phyloP scores from a whole-genome alignment of 73 alveolate genomes.

The Tetrahymena thermophila region DNA sequence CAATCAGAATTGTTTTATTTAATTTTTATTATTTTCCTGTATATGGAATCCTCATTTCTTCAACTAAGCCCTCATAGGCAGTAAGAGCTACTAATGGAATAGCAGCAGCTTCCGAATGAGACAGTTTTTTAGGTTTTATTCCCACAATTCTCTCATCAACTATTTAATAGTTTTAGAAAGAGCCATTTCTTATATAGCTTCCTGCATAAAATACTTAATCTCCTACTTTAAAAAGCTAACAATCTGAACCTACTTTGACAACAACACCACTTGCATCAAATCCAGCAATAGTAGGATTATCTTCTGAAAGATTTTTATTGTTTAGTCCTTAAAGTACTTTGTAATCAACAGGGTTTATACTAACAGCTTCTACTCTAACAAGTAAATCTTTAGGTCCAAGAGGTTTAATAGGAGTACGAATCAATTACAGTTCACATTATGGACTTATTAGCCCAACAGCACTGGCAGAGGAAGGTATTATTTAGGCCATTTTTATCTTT shows the following conservation, averaged over 20 bases:
- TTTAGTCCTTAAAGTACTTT: background rate
- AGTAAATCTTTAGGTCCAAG: background rate
- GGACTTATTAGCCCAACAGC: background rate
- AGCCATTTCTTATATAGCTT: background rate
- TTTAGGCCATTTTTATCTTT: background rate
- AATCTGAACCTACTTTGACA: background rate
- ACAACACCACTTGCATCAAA: background rate
- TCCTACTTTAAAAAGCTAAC: background rate
- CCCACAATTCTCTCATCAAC: slow-evolving; percentile 5
- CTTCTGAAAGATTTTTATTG: background rate
- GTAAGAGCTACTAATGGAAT: slow-evolving; percentile 7
- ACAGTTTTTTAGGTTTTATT: background rate
- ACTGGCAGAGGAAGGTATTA: background rate
- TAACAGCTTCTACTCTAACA: background rate
- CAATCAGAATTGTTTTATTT: background rate
- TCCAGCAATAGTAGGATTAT: background rate
- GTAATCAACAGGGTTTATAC: background rate
- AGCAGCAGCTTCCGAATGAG: slow-evolving; percentile 4
- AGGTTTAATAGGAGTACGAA: background rate
- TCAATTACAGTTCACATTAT: background rate
- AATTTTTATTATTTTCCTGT: background rate
- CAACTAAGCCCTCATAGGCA: slow-evolving; percentile 11
- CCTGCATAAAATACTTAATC: slow-evolving; percentile 7
- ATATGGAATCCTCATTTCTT: background rate
- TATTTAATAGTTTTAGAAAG: background rate